phyloP scores from a whole-genome alignment of 2,329 filamentous ascomycete species.

The Talaromyces sp. region DNA sequence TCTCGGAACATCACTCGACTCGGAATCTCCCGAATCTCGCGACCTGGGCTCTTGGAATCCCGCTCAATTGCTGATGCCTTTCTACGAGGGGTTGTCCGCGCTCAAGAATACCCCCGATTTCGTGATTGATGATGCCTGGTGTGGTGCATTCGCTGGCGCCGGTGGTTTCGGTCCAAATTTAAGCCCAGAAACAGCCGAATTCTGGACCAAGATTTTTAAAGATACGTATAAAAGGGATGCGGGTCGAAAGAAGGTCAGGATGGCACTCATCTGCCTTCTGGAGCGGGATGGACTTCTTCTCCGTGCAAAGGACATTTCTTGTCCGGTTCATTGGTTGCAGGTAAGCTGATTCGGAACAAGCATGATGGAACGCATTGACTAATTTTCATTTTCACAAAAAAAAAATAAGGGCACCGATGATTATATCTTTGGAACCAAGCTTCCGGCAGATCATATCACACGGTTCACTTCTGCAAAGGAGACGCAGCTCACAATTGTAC shows the following conservation, averaged over 20 bases:
- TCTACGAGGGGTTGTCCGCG: slow-evolving; percentile 37
- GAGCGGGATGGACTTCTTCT: slow-evolving; percentile 46
- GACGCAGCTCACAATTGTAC: neutral
- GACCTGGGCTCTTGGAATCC: slow-evolving; percentile 46
- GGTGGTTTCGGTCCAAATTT: slow-evolving; percentile 42
- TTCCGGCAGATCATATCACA: slow-evolving; percentile 25
- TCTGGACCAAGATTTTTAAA: slow-evolving; percentile 41
- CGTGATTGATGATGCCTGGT: slow-evolving; percentile 35
- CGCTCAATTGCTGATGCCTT: slow-evolving; percentile 27
- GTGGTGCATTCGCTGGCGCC: slow-evolving; percentile 42
- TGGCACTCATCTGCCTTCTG: slow-evolving; percentile 46
- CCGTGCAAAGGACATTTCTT: slow-evolving; percentile 42
- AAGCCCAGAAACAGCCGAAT: slow-evolving; percentile 31
- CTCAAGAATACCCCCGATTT: slow-evolving; percentile 38
- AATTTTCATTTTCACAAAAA: no score
- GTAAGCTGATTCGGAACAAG: slow-evolving; percentile 38
- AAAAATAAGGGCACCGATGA: slow-evolving; percentile 14
- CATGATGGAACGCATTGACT: slow-evolving; percentile 28
- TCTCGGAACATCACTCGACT: slow-evolving; percentile 48
- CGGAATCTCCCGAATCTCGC: slow-evolving; percentile 40
- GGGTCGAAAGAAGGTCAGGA: slow-evolving; percentile 40
- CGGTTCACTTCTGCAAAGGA: neutral
- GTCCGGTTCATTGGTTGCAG: slow-evolving; percentile 48
- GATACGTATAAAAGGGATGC: slow-evolving; percentile 46
- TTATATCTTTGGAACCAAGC: slow-evolving; percentile 8